Conservation (phyloP, 2,329 filamentous ascomycete genomes). For the Bimuria novae-zelandiae region DNA sequence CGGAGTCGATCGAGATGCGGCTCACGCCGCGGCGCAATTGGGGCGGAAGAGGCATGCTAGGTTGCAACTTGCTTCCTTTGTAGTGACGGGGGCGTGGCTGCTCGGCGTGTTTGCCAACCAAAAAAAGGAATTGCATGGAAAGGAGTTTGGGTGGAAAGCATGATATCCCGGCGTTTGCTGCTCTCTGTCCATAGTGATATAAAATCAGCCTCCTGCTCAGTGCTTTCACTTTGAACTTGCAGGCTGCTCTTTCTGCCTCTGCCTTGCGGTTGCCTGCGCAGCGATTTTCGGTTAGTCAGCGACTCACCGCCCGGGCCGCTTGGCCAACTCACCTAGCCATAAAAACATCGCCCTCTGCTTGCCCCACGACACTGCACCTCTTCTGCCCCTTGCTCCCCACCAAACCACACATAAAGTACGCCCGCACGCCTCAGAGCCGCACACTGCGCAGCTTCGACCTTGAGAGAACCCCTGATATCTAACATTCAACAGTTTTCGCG, state of each 20-base stretch:
- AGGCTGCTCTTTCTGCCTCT: conserved; percentile 19
- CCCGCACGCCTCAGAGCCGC: conserved; percentile 18
- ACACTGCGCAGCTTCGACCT: conserved; percentile 3
- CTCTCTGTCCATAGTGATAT: conserved; percentile 14
- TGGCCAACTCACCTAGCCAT: conserved; percentile 34
- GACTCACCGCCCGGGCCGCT: conserved; percentile 29
- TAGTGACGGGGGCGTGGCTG: conserved; percentile 48
- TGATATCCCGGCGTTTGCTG: conserved; percentile 41
- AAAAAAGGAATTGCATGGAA: conserved; percentile 36
- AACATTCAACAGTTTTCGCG: conserved; percentile 31
- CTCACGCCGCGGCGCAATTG: conserved; percentile 79
- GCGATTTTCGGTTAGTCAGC: conserved; percentile 19
- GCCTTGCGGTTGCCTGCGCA: conserved; percentile 16
- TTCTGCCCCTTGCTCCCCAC: conserved; percentile 33
- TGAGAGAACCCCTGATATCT: conserved; percentile 19
- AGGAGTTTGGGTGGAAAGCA: conserved; percentile 38
- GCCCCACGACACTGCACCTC: conserved; percentile 37
- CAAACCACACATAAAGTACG: conserved; percentile 31
- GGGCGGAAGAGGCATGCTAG: conserved; percentile 87
- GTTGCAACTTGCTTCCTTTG: conserved; percentile 85
- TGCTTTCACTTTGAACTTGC: not conserved
- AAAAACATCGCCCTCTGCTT: conserved; percentile 40
- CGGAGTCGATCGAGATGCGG: conserved; percentile 66
- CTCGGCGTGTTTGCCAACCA: conserved; percentile 20
- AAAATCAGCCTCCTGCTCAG: not conserved